A percentile compares a stretch with the other conserved stretches of the same genome.
Evolutionary conservation across 306 rosid species (phyloP).

Genomic region (Corylus americana): DNA sequence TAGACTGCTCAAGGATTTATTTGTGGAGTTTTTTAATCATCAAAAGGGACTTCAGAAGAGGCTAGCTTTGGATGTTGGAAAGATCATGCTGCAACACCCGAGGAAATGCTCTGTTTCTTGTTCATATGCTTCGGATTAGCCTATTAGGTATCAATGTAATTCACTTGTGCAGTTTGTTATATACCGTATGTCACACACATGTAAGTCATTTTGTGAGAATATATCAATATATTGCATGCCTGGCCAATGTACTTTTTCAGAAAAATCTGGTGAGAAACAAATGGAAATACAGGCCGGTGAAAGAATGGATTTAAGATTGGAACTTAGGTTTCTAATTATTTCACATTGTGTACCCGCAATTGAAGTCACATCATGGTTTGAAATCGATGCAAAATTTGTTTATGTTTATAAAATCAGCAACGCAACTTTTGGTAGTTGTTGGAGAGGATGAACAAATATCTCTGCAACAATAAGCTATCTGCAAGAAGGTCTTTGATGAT

Average conservation of each 20-base stretch:
- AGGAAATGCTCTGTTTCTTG: constrained; percentile 4
- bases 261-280: not conserved
- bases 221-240: not conserved
- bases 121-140: not conserved
- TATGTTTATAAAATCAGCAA: constrained; percentile 58
- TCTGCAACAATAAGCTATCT: constrained; percentile 70
- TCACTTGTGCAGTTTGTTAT: not conserved
- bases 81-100: constrained; percentile 16
- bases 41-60: constrained; percentile 42
- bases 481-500: constrained; percentile 89
- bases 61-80: constrained; percentile 49
- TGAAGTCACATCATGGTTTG: not conserved
- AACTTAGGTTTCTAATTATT: not conserved
- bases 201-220: not conserved
- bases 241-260: not conserved
- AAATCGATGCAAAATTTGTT: not conserved
- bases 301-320: not conserved
- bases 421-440: constrained; percentile 75
- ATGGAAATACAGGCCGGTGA: not conserved
- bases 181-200: no score
- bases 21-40: constrained; percentile 49
- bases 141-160: not conserved
- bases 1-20: constrained; percentile 37
- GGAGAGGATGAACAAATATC: constrained; percentile 87
- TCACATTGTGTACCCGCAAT: not conserved